A percentile compares a stretch with the other conserved stretches of the same genome.
phyloP scores from a whole-genome alignment of 306 rosid species.

The Inga oerstediana region DNA sequence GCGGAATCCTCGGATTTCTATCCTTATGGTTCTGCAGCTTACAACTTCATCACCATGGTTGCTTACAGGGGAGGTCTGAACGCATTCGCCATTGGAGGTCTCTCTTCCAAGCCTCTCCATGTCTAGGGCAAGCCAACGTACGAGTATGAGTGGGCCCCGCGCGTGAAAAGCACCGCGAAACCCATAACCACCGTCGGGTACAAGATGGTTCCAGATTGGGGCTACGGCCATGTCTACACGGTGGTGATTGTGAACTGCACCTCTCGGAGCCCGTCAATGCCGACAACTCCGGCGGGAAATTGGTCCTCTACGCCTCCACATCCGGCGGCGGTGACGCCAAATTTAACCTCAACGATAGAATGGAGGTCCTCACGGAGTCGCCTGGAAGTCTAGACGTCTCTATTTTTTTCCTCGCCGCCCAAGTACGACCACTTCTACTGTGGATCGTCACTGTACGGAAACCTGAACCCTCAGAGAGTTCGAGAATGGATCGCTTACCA shows the following conservation, averaged over 20 bases:
- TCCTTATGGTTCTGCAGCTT: constrained; percentile 59
- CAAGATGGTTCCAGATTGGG: constrained; percentile 75
- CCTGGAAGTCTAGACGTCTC: constrained; percentile 41
- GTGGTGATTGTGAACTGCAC: constrained; percentile 69
- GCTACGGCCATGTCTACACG: constrained; percentile 69
- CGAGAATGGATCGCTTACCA: constrained; percentile 76
- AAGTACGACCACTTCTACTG: constrained; percentile 59
- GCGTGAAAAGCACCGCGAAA: constrained; percentile 12
- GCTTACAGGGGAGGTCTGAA: constrained; percentile 67
- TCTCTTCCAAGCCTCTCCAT: constrained; percentile 72
- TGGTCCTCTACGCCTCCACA: constrained; percentile 55
- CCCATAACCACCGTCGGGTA: constrained; percentile 41
- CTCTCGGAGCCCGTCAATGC: constrained; percentile 45
- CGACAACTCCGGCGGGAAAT: constrained; percentile 60
- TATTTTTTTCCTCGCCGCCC: constrained; percentile 44
- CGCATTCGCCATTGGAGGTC: constrained; percentile 59
- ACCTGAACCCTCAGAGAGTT: constrained; percentile 62
- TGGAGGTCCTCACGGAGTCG: constrained; percentile 45
- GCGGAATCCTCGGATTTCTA: constrained; percentile 46
- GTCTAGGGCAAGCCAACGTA: constrained; percentile 50
- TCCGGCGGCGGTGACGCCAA: constrained; percentile 55
- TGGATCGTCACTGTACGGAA: constrained; percentile 61
- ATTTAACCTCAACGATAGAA: constrained; percentile 52
- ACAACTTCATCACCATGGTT: constrained; percentile 65
- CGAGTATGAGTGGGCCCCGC: constrained; percentile 58